Evolutionary conservation across 345 rosid genomes (phyloP), one percentile per base, ranked within the genome.

Genomic region (Triadica sebifera): DNA sequence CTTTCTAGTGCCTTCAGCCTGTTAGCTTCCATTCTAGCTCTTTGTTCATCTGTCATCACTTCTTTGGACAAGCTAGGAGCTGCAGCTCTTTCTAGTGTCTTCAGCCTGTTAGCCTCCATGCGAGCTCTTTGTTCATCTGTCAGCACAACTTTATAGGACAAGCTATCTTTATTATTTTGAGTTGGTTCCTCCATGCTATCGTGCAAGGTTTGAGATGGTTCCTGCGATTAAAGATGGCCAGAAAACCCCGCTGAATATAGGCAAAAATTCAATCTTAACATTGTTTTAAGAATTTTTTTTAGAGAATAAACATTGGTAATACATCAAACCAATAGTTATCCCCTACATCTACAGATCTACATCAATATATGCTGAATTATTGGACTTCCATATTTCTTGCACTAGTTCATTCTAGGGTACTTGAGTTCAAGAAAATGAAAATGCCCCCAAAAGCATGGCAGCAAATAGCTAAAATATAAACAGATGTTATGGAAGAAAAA

Each of bases 21-120:
- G 85, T 87, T 91, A 62, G 90, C 90, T 85, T 91, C 97, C 86
- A 93, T 89, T 0, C 97, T 90, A 80, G 85, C 89, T 81, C 72
- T 86, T 78, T 90, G 94, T 67, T 86, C 94, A 52, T 89, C 93
- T 3, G 94, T 86, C 38, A 93, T 78, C 71, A 67, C 82, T 66
- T 83, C 86, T 41, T 55, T 57, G 59, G 79, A 71, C 77, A 58
- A 12, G 46, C 68, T 76, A 39, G 62, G 37, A 22, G 25, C 37
- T 22, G 87, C 89, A 78, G 91, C 94, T 80, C 69, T 88, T 79
- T 91, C 90, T 59, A 89, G 65, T 75, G 94, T 94, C 85, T 87
- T 93, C 81, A 84, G 57, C 81, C 89, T 87, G 86, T 87, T 91
- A 65, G 89, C 89, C 84, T 91, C 97, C 87, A 91, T 89, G 0